phyloP scores from a whole-genome alignment of 2,329 filamentous ascomycete genomes.

The Alternaria conjuncta region DNA sequence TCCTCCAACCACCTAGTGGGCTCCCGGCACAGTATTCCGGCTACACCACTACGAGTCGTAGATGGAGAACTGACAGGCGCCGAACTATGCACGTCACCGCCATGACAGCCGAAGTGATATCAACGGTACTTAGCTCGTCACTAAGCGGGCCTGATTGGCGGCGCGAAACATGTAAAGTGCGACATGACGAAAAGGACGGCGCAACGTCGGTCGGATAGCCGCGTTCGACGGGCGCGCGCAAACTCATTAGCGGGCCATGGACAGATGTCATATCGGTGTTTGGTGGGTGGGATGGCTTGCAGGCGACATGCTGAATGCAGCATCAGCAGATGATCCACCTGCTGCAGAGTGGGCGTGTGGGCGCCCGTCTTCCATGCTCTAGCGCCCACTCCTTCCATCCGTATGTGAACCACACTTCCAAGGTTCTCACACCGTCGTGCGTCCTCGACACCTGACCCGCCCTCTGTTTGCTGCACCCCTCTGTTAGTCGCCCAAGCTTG shows the following conservation, averaged over 20 bases:
- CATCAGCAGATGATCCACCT: constrained; percentile 7
- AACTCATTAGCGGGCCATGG: background rate
- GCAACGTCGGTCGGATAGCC: constrained; percentile 10
- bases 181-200: constrained; percentile 11
- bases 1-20: background rate
- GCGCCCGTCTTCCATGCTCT: constrained; percentile 1
- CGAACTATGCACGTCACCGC: background rate
- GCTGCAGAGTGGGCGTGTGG: background rate
- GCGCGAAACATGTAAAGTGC: background rate
- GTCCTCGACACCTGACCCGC: constrained; percentile 13
- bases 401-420: constrained; percentile 2
- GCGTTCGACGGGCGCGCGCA: background rate
- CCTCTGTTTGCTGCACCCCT: constrained; percentile 7
- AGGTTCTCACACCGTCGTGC: constrained; percentile 8
- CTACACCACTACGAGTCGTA: background rate
- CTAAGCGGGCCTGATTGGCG: background rate
- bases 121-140: background rate
- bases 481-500: constrained; percentile 3
- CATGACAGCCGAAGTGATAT: background rate
- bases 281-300: background rate
- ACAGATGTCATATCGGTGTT: background rate
- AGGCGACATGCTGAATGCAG: background rate
- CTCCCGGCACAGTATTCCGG: background rate
- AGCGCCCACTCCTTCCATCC: constrained; percentile 6
- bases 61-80: constrained; percentile 7